Base-by-base conservation (phyloP, 2,329 filamentous ascomycete genomes). In the Sclerotiophoma versabilis region DNA sequence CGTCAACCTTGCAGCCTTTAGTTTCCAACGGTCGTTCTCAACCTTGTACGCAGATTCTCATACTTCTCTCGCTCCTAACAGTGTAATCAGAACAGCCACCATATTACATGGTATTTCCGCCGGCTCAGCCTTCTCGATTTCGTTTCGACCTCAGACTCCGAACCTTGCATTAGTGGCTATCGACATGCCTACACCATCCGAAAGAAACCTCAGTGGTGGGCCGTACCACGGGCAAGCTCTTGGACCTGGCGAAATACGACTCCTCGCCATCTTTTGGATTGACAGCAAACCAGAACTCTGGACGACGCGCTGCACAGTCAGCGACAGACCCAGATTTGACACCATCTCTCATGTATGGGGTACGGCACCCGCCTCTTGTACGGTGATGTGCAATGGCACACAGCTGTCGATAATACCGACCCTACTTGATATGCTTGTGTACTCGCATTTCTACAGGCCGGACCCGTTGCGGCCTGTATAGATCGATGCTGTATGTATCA, bases 281-380 rank as follows among this genome's bases (percentile, higher is more conserved):
- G 29, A 22, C 2, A 30, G 36, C 15, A 11, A 49, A 2, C 43
- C 37, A 7, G 23, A 42, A 12, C 49, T 45, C 6, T 15, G 5
- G 14, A 41, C 27, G 1, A 14, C 27, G 17, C 17, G 38, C n/a
- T 29, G 43, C 10, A 11, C 3, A 7, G 12, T 49, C n/a, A 22
- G 15, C 9, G 22, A 33, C 1, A 17, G 29, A 0, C 30, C 43
- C 11, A 17, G 54, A 5, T 54, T 47, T 15, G 46, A 58, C 14
- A 46, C 55, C 2, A 30, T 58, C 11, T 54, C 50, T 0, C 51
- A 58, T 11, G 46, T 50, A 1, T 54, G 55, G 49, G 55, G 55
- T 14, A 47, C 36, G 4, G 41, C 36, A 4, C 36, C 46, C 14
- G 46, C 36, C 3, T 44, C 49, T 6, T 15, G 50, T 5, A 3